Base-by-base conservation (phyloP, 192 early-diverging fungal genomes). In the Hyaloraphidium curvatum region DNA sequence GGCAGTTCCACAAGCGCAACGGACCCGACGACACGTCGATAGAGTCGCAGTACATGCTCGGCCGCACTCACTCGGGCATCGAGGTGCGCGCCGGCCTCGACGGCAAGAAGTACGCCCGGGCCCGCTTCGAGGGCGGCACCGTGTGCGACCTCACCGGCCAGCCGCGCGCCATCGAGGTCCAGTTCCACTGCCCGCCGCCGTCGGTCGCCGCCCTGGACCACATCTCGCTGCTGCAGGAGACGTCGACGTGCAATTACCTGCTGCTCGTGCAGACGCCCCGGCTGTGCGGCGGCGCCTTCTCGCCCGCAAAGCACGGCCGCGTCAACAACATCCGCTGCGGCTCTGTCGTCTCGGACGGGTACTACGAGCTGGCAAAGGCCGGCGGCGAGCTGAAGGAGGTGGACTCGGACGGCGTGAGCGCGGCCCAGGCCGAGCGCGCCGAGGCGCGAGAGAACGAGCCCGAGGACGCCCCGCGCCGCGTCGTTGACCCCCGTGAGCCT, bases 151-250 rank as follows among this genome's bases (percentile, higher is more conserved):
- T 82, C 3, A 91, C 80, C 3, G 68, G 78, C 1, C 62, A 68
- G 55, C 75, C 73, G 26, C 69, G 89, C 30, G 65, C 67, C 1
- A 67, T 89, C 14, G 80, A 89, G 56, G 67, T 93, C 19, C 81
- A 83, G 78, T 93, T 78, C 63, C 84, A 87, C 59, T 93, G 89
- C 61, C 78, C 76, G 50, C 52, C 67, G 2, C 43, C 17, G 7
- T 25, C 43, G 17, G 17, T 22, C 43, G 61, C 74, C 27, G 48
- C 58, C 13, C 53, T 58, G 0, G 81, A 85, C 27, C 70, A 76
- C 30, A 80, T 93, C 48, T 62, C 74, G 1, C 53, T 61, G 0
- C 73, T 86, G 21, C 65, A 67, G 5, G 89, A 93, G 59, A 55
- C 68, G 0, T 59, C 75, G 2, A 71, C 69, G 0, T 93, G 89